A percentile compares a stretch with the other conserved stretches of the same genome.
phyloP scores from a whole-genome alignment of 164 flowering plant species.

The Macadamia tetraphylla region DNA sequence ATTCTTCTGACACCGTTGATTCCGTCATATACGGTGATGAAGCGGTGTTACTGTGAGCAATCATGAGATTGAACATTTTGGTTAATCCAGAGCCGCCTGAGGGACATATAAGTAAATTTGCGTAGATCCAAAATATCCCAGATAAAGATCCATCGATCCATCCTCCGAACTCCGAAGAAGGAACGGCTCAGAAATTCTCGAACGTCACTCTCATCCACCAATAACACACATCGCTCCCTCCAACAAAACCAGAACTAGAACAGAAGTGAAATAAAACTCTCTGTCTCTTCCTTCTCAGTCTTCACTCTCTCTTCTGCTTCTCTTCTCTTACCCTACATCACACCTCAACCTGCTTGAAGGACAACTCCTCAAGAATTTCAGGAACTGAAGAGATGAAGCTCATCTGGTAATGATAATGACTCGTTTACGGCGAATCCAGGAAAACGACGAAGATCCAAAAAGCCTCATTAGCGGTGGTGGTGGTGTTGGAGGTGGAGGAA shows the following conservation, averaged over 20 bases:
- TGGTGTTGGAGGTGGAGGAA: conserved; percentile 28
- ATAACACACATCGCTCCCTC: neutral
- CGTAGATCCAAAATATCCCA: neutral
- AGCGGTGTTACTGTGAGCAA: too few species aligned
- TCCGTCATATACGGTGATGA: too few species aligned
- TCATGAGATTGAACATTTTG: neutral
- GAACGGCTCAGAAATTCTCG: neutral
- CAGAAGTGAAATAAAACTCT: too few species aligned
- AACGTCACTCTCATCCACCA: neutral
- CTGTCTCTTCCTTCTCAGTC: too few species aligned
- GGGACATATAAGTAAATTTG: neutral
- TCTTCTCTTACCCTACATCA: neutral
- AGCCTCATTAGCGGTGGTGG: conserved; percentile 9
- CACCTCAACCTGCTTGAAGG: conserved; percentile 5
- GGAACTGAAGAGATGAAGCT: conserved; percentile 9
- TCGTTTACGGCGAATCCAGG: conserved; percentile 15
- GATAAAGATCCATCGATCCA: conserved; percentile 4
- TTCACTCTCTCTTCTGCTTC: neutral
- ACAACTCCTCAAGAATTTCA: neutral
- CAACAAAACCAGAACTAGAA: neutral
- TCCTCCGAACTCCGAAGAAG: neutral
- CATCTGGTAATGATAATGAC: conserved; percentile 28
- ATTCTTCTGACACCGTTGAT: too few species aligned
- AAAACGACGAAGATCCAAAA: conserved; percentile 19
- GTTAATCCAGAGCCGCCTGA: neutral